These are phyloP conservation scores for Jamesozyma hellenica DNA, from an alignment of 805 yeast genomes.

Conservation along the genomic window DNA sequence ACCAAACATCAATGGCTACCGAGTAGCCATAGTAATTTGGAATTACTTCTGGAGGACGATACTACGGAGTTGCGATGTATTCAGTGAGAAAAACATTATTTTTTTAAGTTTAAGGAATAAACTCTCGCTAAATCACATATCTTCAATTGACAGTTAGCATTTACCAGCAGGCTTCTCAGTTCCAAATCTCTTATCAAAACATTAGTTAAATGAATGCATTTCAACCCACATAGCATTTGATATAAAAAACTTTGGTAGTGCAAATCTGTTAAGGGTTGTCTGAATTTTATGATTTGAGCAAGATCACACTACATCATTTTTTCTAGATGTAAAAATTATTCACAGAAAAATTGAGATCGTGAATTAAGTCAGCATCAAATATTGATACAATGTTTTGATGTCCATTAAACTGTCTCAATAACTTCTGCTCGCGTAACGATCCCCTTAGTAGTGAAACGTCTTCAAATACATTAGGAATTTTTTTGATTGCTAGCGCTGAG, in stretches of 20 bases:
- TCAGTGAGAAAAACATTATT: conserved; percentile 90
- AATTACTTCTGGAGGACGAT: conserved; percentile 96
- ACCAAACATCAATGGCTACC: conserved; percentile 94
- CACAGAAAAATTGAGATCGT: too few relatives aligned
- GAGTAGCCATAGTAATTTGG: conserved; percentile 86
- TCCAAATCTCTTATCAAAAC: conserved; percentile 89
- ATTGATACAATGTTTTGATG: too few relatives aligned
- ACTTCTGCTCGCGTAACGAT: too few relatives aligned
- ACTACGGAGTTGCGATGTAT: conserved; percentile 97
- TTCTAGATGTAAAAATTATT: too few relatives aligned
- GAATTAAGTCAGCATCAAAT: too few relatives aligned
- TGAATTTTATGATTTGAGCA: too few relatives aligned
- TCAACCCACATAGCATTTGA: conserved; percentile 83
- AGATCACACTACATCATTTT: too few relatives aligned
- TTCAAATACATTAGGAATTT: too few relatives aligned
- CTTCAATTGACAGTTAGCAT: conserved; percentile 92
- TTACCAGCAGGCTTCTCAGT: conserved; percentile 85
- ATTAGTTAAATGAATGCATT: conserved; percentile 82
- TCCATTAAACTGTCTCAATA: too few relatives aligned
- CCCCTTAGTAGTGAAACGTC: too few relatives aligned
- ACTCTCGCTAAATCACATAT: conserved; percentile 95
- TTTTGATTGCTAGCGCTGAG: too few relatives aligned
- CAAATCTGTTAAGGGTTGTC: too few relatives aligned
- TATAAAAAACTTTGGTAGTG: conserved; percentile 79
- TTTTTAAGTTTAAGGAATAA: conserved; percentile 65